Evolutionary conservation across 306 rosid species (phyloP).

Genomic region (Alnus glutinosa): DNA sequence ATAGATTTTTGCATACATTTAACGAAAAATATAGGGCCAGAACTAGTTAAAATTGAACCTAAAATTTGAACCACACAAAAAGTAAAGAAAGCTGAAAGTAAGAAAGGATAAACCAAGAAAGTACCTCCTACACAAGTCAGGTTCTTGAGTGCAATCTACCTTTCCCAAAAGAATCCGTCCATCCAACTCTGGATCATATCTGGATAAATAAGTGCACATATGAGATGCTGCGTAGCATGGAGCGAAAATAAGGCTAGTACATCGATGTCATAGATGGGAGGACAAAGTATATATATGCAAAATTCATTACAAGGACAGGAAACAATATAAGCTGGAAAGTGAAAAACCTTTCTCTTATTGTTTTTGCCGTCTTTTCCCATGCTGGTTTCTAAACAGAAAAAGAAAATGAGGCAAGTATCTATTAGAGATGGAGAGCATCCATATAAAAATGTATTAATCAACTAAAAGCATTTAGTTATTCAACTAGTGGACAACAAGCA

Average conservation of each 20-base stretch:
- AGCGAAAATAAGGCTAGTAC: constrained; percentile 8
- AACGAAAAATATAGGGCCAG: background rate
- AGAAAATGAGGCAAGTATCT: constrained; percentile 25
- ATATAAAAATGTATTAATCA: constrained; percentile 8
- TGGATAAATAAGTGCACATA: constrained; percentile 36
- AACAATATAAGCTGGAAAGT: constrained; percentile 28
- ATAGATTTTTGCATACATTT: background rate
- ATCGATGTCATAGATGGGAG: constrained; percentile 15
- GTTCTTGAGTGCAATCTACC: constrained; percentile 85
- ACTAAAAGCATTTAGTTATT: constrained; percentile 13
- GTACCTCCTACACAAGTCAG: constrained; percentile 87
- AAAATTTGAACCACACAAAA: background rate
- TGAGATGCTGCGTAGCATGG: constrained; percentile 14
- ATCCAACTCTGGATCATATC: constrained; percentile 92
- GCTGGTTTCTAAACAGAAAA: constrained; percentile 78
- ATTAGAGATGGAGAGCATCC: constrained; percentile 20
- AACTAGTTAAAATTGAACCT: background rate
- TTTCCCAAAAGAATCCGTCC: constrained; percentile 81
- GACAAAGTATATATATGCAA: constrained; percentile 16
- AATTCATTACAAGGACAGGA: constrained; percentile 25
- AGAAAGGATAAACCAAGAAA: constrained; percentile 6
- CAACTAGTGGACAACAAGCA: background rate
- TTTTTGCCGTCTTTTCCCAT: constrained; percentile 91
- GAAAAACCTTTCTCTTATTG: constrained; percentile 74
- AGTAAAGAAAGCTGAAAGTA: constrained; percentile 19